These are phyloP conservation scores for Astragalus glycyphyllos DNA, from an alignment of 306 rosid genomes.

Conservation along the genomic window DNA sequence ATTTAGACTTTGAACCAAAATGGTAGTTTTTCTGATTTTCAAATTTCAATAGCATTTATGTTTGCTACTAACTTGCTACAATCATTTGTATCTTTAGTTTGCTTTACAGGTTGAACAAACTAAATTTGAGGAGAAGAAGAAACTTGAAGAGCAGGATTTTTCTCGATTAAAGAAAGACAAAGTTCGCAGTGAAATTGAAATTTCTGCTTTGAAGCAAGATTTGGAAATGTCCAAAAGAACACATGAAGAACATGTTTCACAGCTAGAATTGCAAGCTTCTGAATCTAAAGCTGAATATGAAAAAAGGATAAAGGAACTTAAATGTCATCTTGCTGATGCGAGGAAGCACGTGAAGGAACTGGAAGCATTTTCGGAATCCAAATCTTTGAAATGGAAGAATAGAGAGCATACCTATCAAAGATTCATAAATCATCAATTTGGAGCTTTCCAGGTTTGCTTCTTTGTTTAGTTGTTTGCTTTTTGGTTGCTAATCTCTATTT, in stretches of 20 bases:
- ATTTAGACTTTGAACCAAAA: conserved; percentile 33
- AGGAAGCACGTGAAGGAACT: conserved; percentile 71
- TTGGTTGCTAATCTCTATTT: conserved; percentile 26
- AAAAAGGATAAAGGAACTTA: conserved; percentile 67
- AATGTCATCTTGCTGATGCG: conserved; percentile 61
- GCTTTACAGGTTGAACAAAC: conserved; percentile 67
- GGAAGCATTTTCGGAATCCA: conserved; percentile 79
- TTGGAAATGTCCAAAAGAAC: conserved; percentile 59
- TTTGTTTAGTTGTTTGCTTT: conserved; percentile 33
- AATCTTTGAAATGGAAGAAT: conserved; percentile 76
- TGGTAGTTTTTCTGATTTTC: conserved; percentile 16
- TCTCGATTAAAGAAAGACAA: conserved; percentile 70
- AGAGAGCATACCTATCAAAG: conserved; percentile 71
- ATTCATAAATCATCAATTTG: conserved; percentile 57
- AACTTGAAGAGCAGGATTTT: conserved; percentile 79
- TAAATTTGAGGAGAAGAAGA: conserved; percentile 75
- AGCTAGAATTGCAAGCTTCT: conserved; percentile 65
- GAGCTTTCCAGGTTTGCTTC: conserved; percentile 74
- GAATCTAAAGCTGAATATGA: conserved; percentile 67
- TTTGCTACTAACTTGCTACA: conserved; percentile 40
- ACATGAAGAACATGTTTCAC: conserved; percentile 62
- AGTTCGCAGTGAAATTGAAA: conserved; percentile 62
- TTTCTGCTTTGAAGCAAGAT: conserved; percentile 71
- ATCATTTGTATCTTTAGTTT: conserved; percentile 38
- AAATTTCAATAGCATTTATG: conserved; percentile 1